Percentiles rank a stretch among this genome's conserved stretches.
These are phyloP conservation scores for Kuraishia floccosa DNA, from an alignment of 805 yeast genomes.

Conservation along the genomic window DNA sequence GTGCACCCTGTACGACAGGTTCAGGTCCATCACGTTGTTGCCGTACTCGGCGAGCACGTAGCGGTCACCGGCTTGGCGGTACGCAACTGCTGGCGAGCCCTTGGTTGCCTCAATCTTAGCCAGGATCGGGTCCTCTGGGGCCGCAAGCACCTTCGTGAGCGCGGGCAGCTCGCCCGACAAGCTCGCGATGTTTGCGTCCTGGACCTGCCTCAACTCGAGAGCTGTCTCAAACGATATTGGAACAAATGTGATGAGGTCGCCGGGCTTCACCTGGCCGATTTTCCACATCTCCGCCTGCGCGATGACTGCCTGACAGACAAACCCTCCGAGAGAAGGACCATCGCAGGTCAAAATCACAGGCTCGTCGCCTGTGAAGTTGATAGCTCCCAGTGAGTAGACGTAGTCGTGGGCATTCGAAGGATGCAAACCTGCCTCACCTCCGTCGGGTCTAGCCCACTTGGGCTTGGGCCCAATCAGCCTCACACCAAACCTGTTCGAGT, in stretches of 20 bases:
- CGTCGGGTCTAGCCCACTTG: constrained; percentile 90
- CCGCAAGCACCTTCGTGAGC: constrained; percentile 20
- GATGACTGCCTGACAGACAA: constrained; percentile 93
- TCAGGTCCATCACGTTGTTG: constrained; percentile 76
- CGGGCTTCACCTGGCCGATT: constrained; percentile 95
- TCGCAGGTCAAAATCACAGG: constrained; percentile 95
- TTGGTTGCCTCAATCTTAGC: constrained; percentile 34
- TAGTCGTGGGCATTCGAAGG: constrained; percentile 99
- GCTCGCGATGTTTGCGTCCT: constrained; percentile 40
- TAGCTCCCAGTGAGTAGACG: constrained; percentile 92
- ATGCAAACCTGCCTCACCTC: constrained; percentile 97
- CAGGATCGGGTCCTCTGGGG: constrained; percentile 64
- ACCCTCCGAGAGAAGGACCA: constrained; percentile 97
- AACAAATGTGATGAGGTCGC: constrained; percentile 71
- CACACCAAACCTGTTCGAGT: constrained; percentile 94
- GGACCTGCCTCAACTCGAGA: constrained; percentile 44
- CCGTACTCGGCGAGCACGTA: constrained; percentile 90
- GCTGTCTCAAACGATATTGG: constrained; percentile 70
- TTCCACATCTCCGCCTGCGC: constrained; percentile 97
- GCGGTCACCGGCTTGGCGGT: constrained; percentile 96
- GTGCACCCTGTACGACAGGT: constrained; percentile 76
- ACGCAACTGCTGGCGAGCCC: constrained; percentile 58
- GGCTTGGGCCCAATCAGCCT: constrained; percentile 94
- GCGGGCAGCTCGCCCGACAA: constrained; percentile 28
- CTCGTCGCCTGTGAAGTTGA: constrained; percentile 97